Evolutionary conservation across 139 green algal genomes (phyloP).

Genomic region (Asterochloris erici): DNA sequence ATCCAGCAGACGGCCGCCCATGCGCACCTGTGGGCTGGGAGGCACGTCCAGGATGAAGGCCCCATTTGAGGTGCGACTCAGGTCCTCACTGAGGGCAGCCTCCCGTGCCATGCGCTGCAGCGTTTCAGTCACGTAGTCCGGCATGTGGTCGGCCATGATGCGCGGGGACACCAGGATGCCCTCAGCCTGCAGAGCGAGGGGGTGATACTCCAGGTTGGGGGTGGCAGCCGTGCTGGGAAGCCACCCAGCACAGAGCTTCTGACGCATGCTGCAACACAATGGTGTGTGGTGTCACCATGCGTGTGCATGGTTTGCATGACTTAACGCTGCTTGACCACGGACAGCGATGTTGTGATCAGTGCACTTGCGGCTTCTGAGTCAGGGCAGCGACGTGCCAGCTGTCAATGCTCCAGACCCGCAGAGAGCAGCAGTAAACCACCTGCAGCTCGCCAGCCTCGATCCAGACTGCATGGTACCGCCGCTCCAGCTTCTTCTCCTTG

Average conservation of each 20-base stretch:
- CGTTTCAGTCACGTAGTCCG: slow-evolving; percentile 36
- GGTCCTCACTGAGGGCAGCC: neutral
- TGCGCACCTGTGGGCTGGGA: neutral
- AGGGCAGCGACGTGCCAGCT: neutral
- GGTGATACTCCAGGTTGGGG: too few relatives aligned
- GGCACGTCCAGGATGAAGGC: neutral
- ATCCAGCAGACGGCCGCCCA: too few relatives aligned
- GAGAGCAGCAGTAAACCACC: neutral
- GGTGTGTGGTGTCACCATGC: too few relatives aligned
- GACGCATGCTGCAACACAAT: too few relatives aligned
- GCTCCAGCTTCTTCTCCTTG: neutral
- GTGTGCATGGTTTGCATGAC: too few relatives aligned
- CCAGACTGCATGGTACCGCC: slow-evolving; percentile 26
- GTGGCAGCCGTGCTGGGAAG: too few relatives aligned
- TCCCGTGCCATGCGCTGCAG: slow-evolving; percentile 26
- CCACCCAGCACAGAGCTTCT: too few relatives aligned
- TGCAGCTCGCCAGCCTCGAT: slow-evolving; percentile 2
- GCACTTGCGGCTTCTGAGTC: too few relatives aligned
- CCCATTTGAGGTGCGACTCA: neutral
- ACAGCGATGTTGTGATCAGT: too few relatives aligned
- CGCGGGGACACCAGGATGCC: slow-evolving; percentile 45
- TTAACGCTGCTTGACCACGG: too few relatives aligned
- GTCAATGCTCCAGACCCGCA: neutral
- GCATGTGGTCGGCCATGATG: slow-evolving; percentile 59
- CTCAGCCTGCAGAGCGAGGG: slow-evolving; percentile 20